phyloP scores from a whole-genome alignment of 371 early-diverging fungal genomes.

The Phascolomyces articulosus region DNA sequence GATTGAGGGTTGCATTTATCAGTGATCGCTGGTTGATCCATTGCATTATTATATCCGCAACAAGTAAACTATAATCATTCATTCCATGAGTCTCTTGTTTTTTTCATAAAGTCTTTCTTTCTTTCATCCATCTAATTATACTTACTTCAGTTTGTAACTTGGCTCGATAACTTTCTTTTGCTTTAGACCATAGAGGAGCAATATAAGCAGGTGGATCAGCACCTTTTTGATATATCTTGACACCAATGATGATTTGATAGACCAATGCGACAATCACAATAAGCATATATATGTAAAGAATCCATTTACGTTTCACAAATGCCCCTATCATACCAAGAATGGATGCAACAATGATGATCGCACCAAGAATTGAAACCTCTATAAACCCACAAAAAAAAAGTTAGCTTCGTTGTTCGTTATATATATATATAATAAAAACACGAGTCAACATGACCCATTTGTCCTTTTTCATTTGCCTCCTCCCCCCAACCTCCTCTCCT shows the following conservation, averaged over 20 bases:
- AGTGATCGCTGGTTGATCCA: slow-evolving; percentile 30
- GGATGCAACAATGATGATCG: slow-evolving; percentile 41
- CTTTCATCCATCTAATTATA: background rate
- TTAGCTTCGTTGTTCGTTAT: too few relatives aligned
- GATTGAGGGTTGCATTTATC: slow-evolving; percentile 26
- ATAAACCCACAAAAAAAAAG: slow-evolving; percentile 2
- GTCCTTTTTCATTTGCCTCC: too few relatives aligned
- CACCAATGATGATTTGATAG: slow-evolving; percentile 46
- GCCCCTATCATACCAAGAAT: slow-evolving; percentile 39
- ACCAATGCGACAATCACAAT: slow-evolving; percentile 40
- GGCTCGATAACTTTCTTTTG: slow-evolving; percentile 21
- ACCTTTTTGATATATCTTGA: slow-evolving; percentile 39
- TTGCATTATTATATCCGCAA: slow-evolving; percentile 45
- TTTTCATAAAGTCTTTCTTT: too few relatives aligned
- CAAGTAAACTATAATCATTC: slow-evolving; percentile 35
- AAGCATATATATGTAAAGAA: slow-evolving; percentile 39
- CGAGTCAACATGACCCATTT: background rate
- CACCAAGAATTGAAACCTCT: slow-evolving; percentile 42
- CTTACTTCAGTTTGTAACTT: slow-evolving; percentile 24
- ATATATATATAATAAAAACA: too few relatives aligned
- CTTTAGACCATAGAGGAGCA: slow-evolving; percentile 33
- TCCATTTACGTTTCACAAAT: slow-evolving; percentile 26
- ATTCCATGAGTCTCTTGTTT: too few relatives aligned
- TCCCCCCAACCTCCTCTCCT: background rate
- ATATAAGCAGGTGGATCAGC: slow-evolving; percentile 38